These are phyloP conservation scores for Ceratocystis ficicola DNA, from an alignment of 2,329 filamentous ascomycete genomes.

Conservation along the genomic window DNA sequence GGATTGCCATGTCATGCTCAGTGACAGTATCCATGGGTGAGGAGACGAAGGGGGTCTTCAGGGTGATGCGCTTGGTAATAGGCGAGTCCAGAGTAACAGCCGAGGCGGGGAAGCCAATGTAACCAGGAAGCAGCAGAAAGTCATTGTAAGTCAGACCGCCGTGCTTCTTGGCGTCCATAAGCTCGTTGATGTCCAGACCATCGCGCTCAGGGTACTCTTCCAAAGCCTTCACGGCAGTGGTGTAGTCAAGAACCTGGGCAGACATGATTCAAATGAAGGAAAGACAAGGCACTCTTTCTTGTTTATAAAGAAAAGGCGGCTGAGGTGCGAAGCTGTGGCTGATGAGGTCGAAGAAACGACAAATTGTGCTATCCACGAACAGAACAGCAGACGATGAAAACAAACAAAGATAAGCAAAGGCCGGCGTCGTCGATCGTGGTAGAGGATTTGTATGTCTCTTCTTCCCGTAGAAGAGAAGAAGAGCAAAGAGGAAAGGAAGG, in stretches of 20 bases:
- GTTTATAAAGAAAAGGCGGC: conserved; percentile 27
- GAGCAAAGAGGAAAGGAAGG: conserved; percentile 33
- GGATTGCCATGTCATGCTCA: conserved; percentile 98
- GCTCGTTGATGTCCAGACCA: conserved; percentile 73
- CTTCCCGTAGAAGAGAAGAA: conserved; percentile 42
- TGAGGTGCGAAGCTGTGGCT: conserved; percentile 24
- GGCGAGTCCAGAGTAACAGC: conserved; percentile 80
- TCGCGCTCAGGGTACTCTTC: conserved; percentile 69
- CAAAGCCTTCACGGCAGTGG: conserved; percentile 66
- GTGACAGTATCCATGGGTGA: conserved; percentile 99
- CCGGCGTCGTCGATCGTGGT: conserved; percentile 25
- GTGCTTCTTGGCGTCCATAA: conserved; percentile 83
- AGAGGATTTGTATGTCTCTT: conserved; percentile 35
- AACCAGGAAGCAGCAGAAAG: conserved; percentile 90
- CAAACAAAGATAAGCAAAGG: conserved; percentile 27
- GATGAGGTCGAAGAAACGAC: conserved; percentile 35
- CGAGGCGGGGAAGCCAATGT: conserved; percentile 93
- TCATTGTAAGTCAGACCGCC: conserved; percentile 98
- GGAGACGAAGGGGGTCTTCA: conserved; percentile 94
- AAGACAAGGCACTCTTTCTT: conserved; percentile 23
- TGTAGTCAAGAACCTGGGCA: conserved; percentile 56
- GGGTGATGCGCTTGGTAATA: conserved; percentile 84
- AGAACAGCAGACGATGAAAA: conserved; percentile 28
- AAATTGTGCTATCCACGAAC: conserved; percentile 28
- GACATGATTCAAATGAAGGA: conserved; percentile 44